Evolutionary conservation across 2,329 filamentous ascomycete species (phyloP), one percentile per base, ranked within the genome.

Genomic region (Hypocrella siamensis): DNA sequence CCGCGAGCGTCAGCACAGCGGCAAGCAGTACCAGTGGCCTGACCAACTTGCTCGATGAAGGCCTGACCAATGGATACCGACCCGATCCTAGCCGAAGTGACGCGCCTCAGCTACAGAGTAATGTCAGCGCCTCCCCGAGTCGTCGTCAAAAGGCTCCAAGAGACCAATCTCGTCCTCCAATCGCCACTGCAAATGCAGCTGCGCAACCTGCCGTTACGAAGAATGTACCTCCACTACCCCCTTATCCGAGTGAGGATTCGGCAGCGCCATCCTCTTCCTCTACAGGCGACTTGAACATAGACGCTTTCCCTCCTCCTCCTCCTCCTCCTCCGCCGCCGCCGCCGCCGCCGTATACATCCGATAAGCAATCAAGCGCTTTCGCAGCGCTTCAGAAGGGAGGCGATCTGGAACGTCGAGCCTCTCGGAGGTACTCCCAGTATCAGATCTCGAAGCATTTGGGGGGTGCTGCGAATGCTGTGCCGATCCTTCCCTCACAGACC

Each of bases 361-460:
- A 84, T 32, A 81, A 81, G 45, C 76, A 85, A 44, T 81, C 90
- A 45, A 92, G 93, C 60, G 90, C 90, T 5, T 62, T 98, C 32
- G 84, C 84, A 30, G 85, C 86, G 31, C 57, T 98, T 41, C 90
- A 96, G 55, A 75, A 85, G 53, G 86, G 86, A 21, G 88, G 88
- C 15, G 86, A 94, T 42, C 61, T 98, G 31, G 90, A 98, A 56
- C 73, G 90, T 48, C 71, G 90, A 49, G 90, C 90, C 1, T 98
- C 90, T 11, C 70, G 88, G 42, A 69, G 90, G 46, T 98, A 96
- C 51, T 96, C 90, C 2, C 81, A 85, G 32, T 98, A 96, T 51
- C 90, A 98, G 48, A 93, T 98, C 43, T 83, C 84, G 28, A 96
- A 94, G 49, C 85, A 93, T 46, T 63, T 96, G 2, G 88, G 88